These are phyloP conservation scores for Ceratobasidium sp. DNA, from an alignment of 1,284 basidiomycete species.

Conservation along the genomic window DNA sequence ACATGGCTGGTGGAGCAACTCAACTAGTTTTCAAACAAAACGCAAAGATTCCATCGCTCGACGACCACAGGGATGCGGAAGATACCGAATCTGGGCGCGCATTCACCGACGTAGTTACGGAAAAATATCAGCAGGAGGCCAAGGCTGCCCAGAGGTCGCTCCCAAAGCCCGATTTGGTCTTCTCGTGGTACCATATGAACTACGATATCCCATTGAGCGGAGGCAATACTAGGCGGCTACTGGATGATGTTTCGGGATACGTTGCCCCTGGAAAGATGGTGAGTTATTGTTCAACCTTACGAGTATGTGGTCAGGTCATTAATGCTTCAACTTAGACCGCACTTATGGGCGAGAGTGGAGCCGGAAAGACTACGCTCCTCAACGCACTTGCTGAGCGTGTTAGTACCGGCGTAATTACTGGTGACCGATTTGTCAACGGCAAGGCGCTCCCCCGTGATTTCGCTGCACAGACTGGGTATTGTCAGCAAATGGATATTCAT, in stretches of 20 bases:
- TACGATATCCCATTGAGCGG: constrained; percentile 75
- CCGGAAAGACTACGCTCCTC: constrained; percentile 80
- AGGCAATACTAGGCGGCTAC: constrained; percentile 70
- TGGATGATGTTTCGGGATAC: constrained; percentile 87
- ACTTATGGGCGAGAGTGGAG: constrained; percentile 79
- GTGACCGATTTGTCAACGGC: constrained; percentile 85
- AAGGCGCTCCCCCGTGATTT: constrained; percentile 79
- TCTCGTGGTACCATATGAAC: constrained; percentile 74
- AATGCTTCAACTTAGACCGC: constrained; percentile 62
- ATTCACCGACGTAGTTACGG: neutral
- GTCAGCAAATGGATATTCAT: constrained; percentile 86
- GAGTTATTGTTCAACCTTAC: constrained; percentile 58
- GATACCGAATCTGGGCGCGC: constrained; percentile 22
- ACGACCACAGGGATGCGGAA: neutral
- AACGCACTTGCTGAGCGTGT: constrained; percentile 87
- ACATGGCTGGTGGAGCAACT: constrained; percentile 11
- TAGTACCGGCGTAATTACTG: constrained; percentile 84
- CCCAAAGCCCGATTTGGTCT: constrained; percentile 56
- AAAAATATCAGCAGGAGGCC: constrained; percentile 22
- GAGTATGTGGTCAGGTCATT: neutral
- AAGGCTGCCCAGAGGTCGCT: constrained; percentile 22
- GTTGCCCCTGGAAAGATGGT: constrained; percentile 88
- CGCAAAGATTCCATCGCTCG: constrained; percentile 29
- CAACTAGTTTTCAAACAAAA: constrained; percentile 33
- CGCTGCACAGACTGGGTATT: constrained; percentile 81